phyloP scores from a whole-genome alignment of 2,329 filamentous ascomycete species.

The Coleophoma cylindrospora region DNA sequence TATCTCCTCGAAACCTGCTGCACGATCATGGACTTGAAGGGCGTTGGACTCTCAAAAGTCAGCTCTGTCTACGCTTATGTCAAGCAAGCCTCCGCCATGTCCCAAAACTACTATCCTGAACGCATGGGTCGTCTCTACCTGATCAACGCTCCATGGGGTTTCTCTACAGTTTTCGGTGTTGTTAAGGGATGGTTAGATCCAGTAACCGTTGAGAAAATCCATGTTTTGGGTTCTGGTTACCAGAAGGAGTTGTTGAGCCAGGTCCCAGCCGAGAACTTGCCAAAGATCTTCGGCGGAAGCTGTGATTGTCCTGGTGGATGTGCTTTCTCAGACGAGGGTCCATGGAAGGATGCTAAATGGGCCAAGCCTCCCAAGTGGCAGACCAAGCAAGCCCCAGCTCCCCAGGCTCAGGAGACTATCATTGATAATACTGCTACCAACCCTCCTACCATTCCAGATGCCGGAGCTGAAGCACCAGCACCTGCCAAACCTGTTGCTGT shows the following conservation, averaged over 20 bases:
- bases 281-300: slow-evolving; percentile 75
- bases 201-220: slow-evolving; percentile 93
- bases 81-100: slow-evolving; percentile 77
- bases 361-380: slow-evolving; percentile 61
- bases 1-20: slow-evolving; percentile 95
- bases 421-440: slow-evolving; percentile 30
- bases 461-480: slow-evolving; percentile 9
- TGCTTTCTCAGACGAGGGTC: slow-evolving; percentile 80
- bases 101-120: slow-evolving; percentile 99
- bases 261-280: slow-evolving; percentile 85
- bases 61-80: slow-evolving; percentile 86
- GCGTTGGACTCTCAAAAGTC: slow-evolving; percentile 78
- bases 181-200: slow-evolving; percentile 95
- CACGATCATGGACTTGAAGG: slow-evolving; percentile 97
- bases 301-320: slow-evolving; percentile 84
- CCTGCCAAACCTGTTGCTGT: slow-evolving; percentile 6
- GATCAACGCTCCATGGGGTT: slow-evolving; percentile 97
- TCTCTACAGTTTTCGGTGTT: slow-evolving; percentile 77
- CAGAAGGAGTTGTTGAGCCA: slow-evolving; percentile 79
- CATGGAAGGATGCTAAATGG: slow-evolving; percentile 75
- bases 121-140: slow-evolving; percentile 92
- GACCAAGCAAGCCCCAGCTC: slow-evolving; percentile 34
- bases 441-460: slow-evolving; percentile 17
- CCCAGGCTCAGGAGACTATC: slow-evolving; percentile 25
- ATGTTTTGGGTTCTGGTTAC: slow-evolving; percentile 79